Conservation (phyloP, 176 grass and related monocot genomes). For the Aegilops speltoides region DNA sequence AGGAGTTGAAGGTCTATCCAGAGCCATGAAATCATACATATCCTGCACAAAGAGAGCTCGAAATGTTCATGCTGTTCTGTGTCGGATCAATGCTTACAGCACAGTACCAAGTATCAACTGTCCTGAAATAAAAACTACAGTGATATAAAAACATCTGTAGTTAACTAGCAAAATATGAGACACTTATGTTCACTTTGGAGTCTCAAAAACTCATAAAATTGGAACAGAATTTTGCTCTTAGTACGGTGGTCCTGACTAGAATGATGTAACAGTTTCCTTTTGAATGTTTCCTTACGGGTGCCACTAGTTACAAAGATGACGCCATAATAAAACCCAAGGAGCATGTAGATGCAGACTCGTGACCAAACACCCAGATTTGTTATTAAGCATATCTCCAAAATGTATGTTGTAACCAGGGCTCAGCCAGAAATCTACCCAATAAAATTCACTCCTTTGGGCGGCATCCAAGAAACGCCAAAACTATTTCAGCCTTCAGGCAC, state of each 20-base stretch:
- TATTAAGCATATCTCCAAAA: neutral
- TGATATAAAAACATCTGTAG: neutral
- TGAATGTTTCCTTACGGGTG: neutral
- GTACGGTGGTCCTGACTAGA: neutral
- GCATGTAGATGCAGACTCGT: neutral
- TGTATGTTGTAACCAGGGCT: neutral
- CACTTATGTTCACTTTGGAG: neutral
- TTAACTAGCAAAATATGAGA: conserved; percentile 14
- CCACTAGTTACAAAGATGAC: conserved; percentile 7
- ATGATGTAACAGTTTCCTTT: neutral
- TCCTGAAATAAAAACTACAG: neutral
- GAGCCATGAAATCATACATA: conserved; percentile 98
- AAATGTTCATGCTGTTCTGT: conserved; percentile 18
- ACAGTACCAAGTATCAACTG: neutral
- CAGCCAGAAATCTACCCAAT: neutral
- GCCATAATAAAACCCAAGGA: neutral
- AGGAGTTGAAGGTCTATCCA: conserved; percentile 87
- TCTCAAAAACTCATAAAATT: neutral
- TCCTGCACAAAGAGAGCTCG: conserved; percentile 50
- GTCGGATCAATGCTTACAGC: conserved; percentile 11
- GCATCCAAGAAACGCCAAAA: neutral
- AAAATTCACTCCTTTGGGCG: neutral
- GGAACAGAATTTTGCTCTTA: neutral
- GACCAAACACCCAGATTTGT: neutral
- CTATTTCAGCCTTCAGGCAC: neutral